Conservation (phyloP, 2,329 filamentous ascomycete genomes). For the Diaporthe caulivora region DNA sequence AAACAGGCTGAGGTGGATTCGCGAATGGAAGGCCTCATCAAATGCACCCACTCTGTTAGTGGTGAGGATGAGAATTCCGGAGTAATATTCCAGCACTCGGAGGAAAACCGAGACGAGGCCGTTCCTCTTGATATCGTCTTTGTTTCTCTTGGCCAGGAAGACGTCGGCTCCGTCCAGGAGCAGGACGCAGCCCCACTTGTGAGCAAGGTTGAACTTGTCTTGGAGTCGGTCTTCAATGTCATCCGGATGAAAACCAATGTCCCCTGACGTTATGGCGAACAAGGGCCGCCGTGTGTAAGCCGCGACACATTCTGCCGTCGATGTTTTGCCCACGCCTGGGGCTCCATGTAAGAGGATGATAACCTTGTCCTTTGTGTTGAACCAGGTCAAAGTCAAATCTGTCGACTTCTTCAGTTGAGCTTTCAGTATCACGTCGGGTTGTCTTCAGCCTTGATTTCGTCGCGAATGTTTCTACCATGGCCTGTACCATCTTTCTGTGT, state of each 20-base stretch:
- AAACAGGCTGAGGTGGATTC: slow-evolving; percentile 52
- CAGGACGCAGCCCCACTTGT: slow-evolving; percentile 44
- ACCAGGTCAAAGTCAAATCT: background rate
- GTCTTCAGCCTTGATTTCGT: background rate
- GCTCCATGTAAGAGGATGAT: background rate
- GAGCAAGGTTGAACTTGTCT: slow-evolving; percentile 40
- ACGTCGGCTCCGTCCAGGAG: slow-evolving; percentile 41
- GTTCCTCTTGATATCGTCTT: slow-evolving; percentile 47
- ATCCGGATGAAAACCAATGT: slow-evolving; percentile 48
- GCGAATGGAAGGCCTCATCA: slow-evolving; percentile 56
- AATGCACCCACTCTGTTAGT: slow-evolving; percentile 56
- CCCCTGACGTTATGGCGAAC: slow-evolving; percentile 40
- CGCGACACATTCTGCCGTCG: slow-evolving; percentile 15
- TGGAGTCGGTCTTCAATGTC: slow-evolving; percentile 48
- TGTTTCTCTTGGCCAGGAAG: slow-evolving; percentile 22
- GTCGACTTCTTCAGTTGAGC: background rate
- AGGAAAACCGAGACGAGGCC: slow-evolving; percentile 48
- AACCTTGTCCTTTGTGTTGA: background rate
- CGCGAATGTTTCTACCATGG: background rate
- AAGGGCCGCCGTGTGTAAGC: slow-evolving; percentile 8
- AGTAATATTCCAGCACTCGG: slow-evolving; percentile 52
- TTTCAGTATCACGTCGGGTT: background rate
- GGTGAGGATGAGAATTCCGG: slow-evolving; percentile 54
- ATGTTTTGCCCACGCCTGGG: background rate
- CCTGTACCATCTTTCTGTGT: background rate